phyloP scores from a whole-genome alignment of 2,329 filamentous ascomycete genomes.

The Verticillium dahliae region DNA sequence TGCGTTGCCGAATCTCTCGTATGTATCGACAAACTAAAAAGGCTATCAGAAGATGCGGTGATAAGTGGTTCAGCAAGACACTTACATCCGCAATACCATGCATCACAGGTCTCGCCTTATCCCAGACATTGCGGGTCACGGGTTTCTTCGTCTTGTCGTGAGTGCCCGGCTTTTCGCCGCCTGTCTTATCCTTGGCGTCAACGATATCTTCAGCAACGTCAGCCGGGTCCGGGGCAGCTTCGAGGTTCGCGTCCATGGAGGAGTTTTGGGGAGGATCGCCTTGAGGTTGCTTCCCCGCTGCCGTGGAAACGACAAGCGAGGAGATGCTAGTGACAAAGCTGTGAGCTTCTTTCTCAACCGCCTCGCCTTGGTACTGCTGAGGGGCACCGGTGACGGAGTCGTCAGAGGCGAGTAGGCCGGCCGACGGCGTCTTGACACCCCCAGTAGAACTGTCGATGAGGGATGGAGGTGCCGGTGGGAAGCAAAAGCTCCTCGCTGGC shows the following conservation, averaged over 20 bases:
- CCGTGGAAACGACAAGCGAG: conserved; percentile 65
- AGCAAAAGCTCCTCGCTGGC: conserved; percentile 54
- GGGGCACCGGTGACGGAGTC: conserved; percentile 76
- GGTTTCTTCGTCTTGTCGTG: conserved; percentile 73
- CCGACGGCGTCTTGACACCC: conserved; percentile 68
- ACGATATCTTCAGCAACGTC: conserved; percentile 28
- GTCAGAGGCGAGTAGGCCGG: conserved; percentile 68
- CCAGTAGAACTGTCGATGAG: conserved; percentile 65
- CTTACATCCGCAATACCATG: conserved; percentile 38
- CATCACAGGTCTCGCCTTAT: conserved; percentile 69
- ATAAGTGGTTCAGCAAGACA: not conserved
- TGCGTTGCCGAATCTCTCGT: conserved; percentile 46
- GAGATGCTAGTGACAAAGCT: conserved; percentile 70
- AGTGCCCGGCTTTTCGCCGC: conserved; percentile 39
- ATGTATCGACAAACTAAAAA: conserved; percentile 33
- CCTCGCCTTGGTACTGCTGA: conserved; percentile 77
- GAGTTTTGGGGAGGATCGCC: conserved; percentile 46
- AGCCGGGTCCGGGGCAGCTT: conserved; percentile 44
- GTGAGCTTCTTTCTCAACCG: conserved; percentile 74
- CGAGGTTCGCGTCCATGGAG: conserved; percentile 13
- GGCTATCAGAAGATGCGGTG: not conserved
- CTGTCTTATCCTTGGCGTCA: conserved; percentile 32
- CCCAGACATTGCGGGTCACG: conserved; percentile 71
- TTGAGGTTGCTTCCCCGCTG: conserved; percentile 70
- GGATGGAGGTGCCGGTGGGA: conserved; percentile 71